Percentiles rank a stretch among this genome's conserved stretches.
These are phyloP conservation scores for Phytophthora ohioensis DNA, from an alignment of 352 stramenopile species.

Conservation along the genomic window DNA sequence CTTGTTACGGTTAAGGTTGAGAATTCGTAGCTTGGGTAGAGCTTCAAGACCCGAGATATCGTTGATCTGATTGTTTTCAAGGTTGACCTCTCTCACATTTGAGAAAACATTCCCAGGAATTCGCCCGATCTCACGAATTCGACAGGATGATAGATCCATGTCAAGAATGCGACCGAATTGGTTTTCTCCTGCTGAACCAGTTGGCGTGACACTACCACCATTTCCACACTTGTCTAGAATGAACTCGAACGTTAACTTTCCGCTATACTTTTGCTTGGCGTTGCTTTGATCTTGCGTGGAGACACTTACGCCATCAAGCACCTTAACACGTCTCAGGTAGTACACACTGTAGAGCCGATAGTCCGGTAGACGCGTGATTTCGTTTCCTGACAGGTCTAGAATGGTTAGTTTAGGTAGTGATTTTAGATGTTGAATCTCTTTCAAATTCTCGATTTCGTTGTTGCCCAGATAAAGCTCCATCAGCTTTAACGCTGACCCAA, in stretches of 20 bases:
- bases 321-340: conserved; percentile 83
- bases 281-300: conserved; percentile 79
- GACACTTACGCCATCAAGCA: conserved; percentile 82
- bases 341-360: conserved; percentile 89
- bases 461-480: conserved; percentile 92
- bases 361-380: conserved; percentile 59
- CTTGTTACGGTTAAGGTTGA: conserved; percentile 84
- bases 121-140: conserved; percentile 71
- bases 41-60: conserved; percentile 74
- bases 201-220: conserved; percentile 14
- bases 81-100: conserved; percentile 75
- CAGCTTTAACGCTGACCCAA: conserved; percentile 67
- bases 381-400: conserved; percentile 86
- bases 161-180: conserved; percentile 71
- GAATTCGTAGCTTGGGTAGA: conserved; percentile 63
- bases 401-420: conserved; percentile 87
- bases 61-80: conserved; percentile 89
- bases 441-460: conserved; percentile 84
- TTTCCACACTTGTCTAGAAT: conserved; percentile 80
- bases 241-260: conserved; percentile 87
- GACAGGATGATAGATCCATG: conserved; percentile 79
- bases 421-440: conserved; percentile 85
- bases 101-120: conserved; percentile 71
- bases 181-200: conserved; percentile 21
- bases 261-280: conserved; percentile 90